Evolutionary conservation across 305 asterid genomes (phyloP).

Genomic region (Fraxinus paxiana): DNA sequence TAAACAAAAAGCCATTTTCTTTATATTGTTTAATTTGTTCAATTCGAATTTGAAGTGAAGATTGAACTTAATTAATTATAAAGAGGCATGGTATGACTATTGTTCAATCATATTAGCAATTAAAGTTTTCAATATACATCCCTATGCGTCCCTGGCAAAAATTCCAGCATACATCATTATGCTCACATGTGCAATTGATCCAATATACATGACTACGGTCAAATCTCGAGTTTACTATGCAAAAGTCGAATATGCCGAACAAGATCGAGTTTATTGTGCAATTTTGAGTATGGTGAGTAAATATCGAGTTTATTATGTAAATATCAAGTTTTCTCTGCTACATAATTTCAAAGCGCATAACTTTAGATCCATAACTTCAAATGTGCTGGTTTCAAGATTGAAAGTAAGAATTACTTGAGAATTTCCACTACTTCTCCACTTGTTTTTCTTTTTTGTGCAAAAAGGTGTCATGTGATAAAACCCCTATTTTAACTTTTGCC

Average conservation of each 20-base stretch:
- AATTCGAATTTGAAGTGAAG: not conserved
- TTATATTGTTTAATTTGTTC: not conserved
- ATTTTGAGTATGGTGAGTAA: not conserved
- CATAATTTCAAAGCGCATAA: not conserved
- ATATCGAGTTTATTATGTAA: too few relatives aligned
- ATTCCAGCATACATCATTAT: not conserved
- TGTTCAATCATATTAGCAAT: too few relatives aligned
- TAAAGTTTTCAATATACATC: not conserved
- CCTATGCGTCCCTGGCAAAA: not conserved
- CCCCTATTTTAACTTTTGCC: not conserved
- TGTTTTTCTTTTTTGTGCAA: too few relatives aligned
- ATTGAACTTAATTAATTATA: too few relatives aligned
- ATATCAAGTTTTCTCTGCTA: not conserved
- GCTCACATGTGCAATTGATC: not conserved
- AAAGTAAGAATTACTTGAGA: too few relatives aligned
- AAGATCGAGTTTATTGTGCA: not conserved
- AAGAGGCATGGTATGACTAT: too few relatives aligned
- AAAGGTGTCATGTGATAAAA: not conserved
- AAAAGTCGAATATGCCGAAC: not conserved
- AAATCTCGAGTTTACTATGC: not conserved
- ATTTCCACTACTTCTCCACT: not conserved
- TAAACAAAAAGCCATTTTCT: not conserved
- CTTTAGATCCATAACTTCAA: not conserved
- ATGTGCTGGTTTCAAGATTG: not conserved
- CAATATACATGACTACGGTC: not conserved